Evolutionary conservation across 768 basidiomycete species (phyloP).

Genomic region (Sporobolomyces roseus): DNA sequence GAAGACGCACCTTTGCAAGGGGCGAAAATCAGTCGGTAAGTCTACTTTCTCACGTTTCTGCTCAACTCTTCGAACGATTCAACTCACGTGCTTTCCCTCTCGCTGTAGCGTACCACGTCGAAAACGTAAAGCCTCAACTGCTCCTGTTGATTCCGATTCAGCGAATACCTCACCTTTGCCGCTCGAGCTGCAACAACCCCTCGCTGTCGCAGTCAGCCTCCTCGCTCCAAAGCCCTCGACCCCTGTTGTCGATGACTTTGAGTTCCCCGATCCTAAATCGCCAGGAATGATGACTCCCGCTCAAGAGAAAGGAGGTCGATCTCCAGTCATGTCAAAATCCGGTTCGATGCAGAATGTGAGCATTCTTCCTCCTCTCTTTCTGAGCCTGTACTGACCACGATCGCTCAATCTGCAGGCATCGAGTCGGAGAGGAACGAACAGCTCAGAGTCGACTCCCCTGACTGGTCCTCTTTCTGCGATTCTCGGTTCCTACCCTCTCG

Average conservation of each 20-base stretch:
- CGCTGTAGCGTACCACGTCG: conserved; percentile 13
- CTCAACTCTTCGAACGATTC: not conserved
- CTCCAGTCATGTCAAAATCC: conserved; percentile 15
- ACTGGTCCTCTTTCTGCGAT: conserved; percentile 28
- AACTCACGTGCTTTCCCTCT: no score
- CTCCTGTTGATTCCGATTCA: not conserved
- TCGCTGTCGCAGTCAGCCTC: conserved; percentile 42
- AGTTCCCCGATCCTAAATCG: conserved; percentile 41
- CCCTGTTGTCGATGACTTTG: conserved; percentile 31
- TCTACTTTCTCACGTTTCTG: not conserved
- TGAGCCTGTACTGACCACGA: not conserved
- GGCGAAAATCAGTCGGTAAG: conserved; percentile 41
- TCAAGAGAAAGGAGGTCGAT: not conserved
- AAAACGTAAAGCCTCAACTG: conserved; percentile 13
- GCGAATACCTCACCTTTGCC: conserved; percentile 26
- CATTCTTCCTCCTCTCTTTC: not conserved
- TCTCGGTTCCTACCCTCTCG: conserved; percentile 36
- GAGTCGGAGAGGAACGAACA: conserved; percentile 22
- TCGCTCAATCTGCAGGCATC: not conserved
- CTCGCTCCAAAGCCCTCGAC: conserved; percentile 30
- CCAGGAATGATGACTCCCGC: conserved; percentile 29
- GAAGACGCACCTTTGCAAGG: conserved; percentile 65
- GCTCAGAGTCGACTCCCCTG: not conserved
- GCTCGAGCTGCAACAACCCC: conserved; percentile 35
- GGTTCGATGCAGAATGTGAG: not conserved